Evolutionary conservation across 441 rosid genomes (phyloP), one percentile per base, ranked within the genome.

Genomic region (Populus hybrid): DNA sequence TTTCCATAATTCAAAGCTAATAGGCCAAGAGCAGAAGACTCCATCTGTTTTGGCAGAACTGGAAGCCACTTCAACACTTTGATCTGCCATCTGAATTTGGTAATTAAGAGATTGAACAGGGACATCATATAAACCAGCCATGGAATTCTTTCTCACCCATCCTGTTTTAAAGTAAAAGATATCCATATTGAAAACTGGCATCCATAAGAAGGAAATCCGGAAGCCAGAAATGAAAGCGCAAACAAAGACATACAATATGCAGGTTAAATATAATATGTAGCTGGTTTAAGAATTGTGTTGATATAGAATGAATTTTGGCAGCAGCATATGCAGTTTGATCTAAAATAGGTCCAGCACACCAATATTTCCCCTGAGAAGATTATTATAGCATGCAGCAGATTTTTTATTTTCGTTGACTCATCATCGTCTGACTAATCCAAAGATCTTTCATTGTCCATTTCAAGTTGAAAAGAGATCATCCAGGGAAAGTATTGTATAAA

Each of bases 1-100:
- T 92, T 85, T 82, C 97, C 98, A 82, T 97, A 97, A 65, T 86
- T 86, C 80, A 86, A 85, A 84, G 94, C 99, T 74, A 97, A 86
- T 24, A 97, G 80, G 69, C 93, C 90, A 76, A 97, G 98, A 53
- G 97, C 94, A 79, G 91, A 92, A 71, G 79, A 67, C 24, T 85
- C 85, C 59, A 74, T 80, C 64, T 69, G 67, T n/a, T 67, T 53
- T 77, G 69, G 74, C 80, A 75, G 88, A 36, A 74, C 72, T 71
- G 28, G 88, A 78, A 80, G 74, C 74, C 68, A 75, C 79, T 82
- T 75, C 86, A 71, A 70, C 78, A 78, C 72, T 88, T 82, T 75
- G 86, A 88, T 79, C 79, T 30, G 69, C 78, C 10, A 36, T 78
- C 78, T 80, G 88, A 75, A 77, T 73, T 71, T 80, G 87, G 66